A percentile compares a stretch with the other conserved stretches of the same genome.
Evolutionary conservation across 2,329 filamentous ascomycete species (phyloP).

Genomic region (Pseudogymnoascus pannorum): DNA sequence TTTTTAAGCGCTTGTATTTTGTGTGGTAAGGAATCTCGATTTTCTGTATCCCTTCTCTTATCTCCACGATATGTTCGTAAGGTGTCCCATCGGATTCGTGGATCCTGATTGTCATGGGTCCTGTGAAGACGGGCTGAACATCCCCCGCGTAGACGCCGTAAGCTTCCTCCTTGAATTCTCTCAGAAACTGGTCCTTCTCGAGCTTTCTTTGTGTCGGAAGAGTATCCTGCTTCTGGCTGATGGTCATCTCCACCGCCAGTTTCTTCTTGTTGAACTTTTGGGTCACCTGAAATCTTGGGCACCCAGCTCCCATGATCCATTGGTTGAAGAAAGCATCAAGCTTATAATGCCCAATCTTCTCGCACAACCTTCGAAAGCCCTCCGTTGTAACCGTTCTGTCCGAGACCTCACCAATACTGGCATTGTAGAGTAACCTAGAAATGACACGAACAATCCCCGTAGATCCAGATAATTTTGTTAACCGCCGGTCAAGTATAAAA

Average conservation of each 20-base stretch:
- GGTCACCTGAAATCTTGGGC: conserved; percentile 76
- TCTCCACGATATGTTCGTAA: conserved; percentile 95
- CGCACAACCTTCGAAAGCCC: conserved; percentile 74
- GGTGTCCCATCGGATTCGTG: conserved; percentile 97
- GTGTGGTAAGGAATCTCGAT: conserved; percentile 98
- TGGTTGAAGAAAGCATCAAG: conserved; percentile 89
- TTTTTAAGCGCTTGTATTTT: conserved; percentile 95
- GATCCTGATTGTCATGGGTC: conserved; percentile 95
- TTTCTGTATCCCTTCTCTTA: conserved; percentile 76
- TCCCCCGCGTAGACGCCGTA: conserved; percentile 61
- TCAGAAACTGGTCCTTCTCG: conserved; percentile 69
- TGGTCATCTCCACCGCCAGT: conserved; percentile 84
- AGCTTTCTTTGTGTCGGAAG: conserved; percentile 45
- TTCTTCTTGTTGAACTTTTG: conserved; percentile 98
- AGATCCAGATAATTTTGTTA: conserved; percentile 81
- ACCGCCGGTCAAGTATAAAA: conserved; percentile 85
- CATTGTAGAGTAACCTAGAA: conserved; percentile 76
- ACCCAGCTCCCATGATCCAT: conserved; percentile 84
- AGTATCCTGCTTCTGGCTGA: conserved; percentile 61
- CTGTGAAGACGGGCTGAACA: conserved; percentile 76
- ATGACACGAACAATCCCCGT: conserved; percentile 80
- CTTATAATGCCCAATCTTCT: conserved; percentile 80
- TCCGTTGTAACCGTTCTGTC: conserved; percentile 64
- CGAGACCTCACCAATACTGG: conserved; percentile 69
- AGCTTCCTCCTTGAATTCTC: conserved; percentile 74